Evolutionary conservation across 2,329 filamentous ascomycete genomes (phyloP).

Genomic region (Byssothecium circinans): DNA sequence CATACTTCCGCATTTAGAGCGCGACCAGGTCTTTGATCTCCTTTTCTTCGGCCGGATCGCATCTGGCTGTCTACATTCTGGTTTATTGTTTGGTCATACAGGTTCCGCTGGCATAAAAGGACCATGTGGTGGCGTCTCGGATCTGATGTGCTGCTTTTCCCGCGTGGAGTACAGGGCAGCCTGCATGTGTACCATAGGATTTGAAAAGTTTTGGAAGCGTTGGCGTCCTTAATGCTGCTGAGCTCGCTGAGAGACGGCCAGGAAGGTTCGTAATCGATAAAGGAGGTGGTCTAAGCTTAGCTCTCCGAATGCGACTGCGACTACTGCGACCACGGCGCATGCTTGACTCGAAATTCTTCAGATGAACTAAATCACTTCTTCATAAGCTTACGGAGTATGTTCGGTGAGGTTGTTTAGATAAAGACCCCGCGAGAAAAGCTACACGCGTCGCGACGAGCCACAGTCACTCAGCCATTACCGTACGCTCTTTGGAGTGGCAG

Average conservation of each 20-base stretch:
- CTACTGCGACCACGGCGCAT: neutral
- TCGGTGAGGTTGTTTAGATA: too few species aligned
- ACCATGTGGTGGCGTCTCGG: conserved; percentile 31
- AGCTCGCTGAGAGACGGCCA: neutral
- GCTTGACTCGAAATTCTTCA: neutral
- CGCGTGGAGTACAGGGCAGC: conserved; percentile 26
- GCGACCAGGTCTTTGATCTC: conserved; percentile 17
- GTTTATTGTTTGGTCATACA: conserved; percentile 34
- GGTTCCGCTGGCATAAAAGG: conserved; percentile 24
- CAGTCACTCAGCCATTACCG: too few species aligned
- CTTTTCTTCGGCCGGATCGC: conserved; percentile 14
- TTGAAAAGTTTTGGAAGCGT: conserved; percentile 16
- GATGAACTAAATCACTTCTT: too few species aligned
- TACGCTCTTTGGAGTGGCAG: too few species aligned
- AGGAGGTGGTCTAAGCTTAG: conserved; percentile 17
- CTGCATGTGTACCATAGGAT: conserved; percentile 33
- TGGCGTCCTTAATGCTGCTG: conserved; percentile 10
- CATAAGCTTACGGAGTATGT: too few species aligned
- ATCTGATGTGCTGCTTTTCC: conserved; percentile 24
- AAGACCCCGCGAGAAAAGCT: too few species aligned
- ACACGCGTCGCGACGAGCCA: too few species aligned
- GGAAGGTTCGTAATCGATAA: conserved; percentile 40
- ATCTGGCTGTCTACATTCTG: conserved; percentile 16
- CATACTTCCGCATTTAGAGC: conserved; percentile 23
- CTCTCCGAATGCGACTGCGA: conserved; percentile 15